Conservation (phyloP, 371 early-diverging fungal genomes). For the Mucor racemosus region DNA sequence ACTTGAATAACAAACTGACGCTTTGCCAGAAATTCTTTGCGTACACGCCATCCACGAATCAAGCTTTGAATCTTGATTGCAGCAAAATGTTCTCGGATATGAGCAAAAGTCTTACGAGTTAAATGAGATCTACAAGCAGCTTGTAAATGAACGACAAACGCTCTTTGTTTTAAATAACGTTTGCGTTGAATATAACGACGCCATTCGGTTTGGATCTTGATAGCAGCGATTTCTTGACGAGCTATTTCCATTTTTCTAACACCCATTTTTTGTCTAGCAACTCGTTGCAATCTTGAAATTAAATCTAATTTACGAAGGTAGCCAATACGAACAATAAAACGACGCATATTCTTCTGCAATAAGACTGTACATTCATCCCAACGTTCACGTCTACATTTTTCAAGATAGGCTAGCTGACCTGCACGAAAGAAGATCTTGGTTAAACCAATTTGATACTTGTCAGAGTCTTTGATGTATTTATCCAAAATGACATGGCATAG, state of each 20-base stretch:
- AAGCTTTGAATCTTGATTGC: conserved; percentile 80
- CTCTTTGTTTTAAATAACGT: conserved; percentile 41
- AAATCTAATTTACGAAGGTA: conserved; percentile 68
- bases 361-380: conserved; percentile 80
- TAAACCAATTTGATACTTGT: conserved; percentile 95
- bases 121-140: conserved; percentile 58
- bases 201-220: conserved; percentile 73
- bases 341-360: conserved; percentile 89
- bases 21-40: conserved; percentile 58
- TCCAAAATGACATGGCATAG: conserved; percentile 73
- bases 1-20: conserved; percentile 65
- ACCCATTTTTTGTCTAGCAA: conserved; percentile 70
- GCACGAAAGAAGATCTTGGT: conserved; percentile 99
- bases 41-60: conserved; percentile 66
- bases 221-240: conserved; percentile 77
- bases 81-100: conserved; percentile 64
- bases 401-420: conserved; percentile 91
- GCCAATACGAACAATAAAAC: conserved; percentile 71
- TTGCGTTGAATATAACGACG: conserved; percentile 73
- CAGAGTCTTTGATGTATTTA: conserved; percentile 70
- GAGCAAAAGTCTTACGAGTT: conserved; percentile 58
- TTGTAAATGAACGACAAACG: conserved; percentile 48
- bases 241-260: conserved; percentile 52
- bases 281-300: conserved; percentile 62
- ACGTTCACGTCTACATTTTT: conserved; percentile 86